Evolutionary conservation across 73 alveolate species (phyloP), one percentile per base, ranked within the genome.

Genomic region (Loxodes magnus): DNA sequence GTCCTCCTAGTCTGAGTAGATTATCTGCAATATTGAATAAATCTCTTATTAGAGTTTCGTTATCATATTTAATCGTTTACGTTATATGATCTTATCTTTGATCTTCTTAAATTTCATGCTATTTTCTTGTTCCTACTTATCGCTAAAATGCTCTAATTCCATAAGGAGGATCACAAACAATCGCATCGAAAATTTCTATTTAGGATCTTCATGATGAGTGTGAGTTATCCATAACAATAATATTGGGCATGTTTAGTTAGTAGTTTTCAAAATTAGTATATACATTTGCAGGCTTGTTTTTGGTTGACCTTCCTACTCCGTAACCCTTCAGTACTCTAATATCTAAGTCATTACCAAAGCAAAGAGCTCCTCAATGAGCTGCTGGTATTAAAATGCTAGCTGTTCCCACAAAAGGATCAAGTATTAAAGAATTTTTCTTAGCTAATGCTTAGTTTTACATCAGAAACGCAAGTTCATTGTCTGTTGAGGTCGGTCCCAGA

Each of bases 341-440:
- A 74, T 94, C 99, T 34, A 94, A 64, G 56, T 94, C 99, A 30
- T 93, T 67, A 24, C 99, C 99, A 73, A 71, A 90, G 46, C 94
- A 82, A 49, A 77, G 15, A 2, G 93, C 92, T 29, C 88, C 90
- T 44, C 69, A 84, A 55, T 69, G 56, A 36, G 93, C 61, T 22
- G 95, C 87, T 10, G 99, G 95, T 19, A 93, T 67, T 29, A 89
- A 67, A 35, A 92, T 71, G 52, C 97, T 77, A 3, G 97, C 99
- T 1, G 98, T 93, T 35, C 99, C 99, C 0, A 86, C 97, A 68
- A 93, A 93, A 6, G 99, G 99, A 66, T 93, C 99, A 5, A 78
- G 64, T 14, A 90, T 93, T 54, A 79, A 65, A 56, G 86, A 92
- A 30, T 87, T 83, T 51, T 69, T 86, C 50, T 74, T 55, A 0